These are phyloP conservation scores for Pythium pectinolyticum DNA, from an alignment of 352 stramenopile species.

Conservation along the genomic window DNA sequence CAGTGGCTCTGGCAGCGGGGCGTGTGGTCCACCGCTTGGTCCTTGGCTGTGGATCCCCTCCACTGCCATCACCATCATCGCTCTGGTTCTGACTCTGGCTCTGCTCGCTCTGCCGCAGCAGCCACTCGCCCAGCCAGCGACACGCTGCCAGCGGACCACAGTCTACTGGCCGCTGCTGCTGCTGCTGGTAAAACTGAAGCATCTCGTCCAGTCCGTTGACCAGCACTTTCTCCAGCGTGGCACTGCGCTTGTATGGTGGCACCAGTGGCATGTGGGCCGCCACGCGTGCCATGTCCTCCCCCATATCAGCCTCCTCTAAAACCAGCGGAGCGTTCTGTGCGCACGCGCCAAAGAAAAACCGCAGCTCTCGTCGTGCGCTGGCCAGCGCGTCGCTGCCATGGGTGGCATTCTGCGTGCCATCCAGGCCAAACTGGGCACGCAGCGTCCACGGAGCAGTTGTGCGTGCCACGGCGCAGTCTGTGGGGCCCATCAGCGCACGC, in stretches of 20 bases:
- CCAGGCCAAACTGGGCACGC: slow-evolving; percentile 74
- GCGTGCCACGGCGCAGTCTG: slow-evolving; percentile 56
- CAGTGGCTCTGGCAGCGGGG: neutral
- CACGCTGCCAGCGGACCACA: slow-evolving; percentile 41
- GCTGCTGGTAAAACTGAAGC: slow-evolving; percentile 11
- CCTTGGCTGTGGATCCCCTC: neutral
- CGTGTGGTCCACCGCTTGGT: neutral
- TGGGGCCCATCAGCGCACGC: slow-evolving; percentile 76
- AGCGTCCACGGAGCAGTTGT: slow-evolving; percentile 55
- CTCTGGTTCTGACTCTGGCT: slow-evolving; percentile 5
- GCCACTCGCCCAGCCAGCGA: slow-evolving; percentile 53
- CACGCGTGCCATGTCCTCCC: neutral
- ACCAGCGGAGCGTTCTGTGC: slow-evolving; percentile 5
- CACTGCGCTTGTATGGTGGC: neutral
- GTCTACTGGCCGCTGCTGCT: slow-evolving; percentile 14
- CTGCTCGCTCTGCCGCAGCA: slow-evolving; percentile 30
- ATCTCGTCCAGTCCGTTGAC: slow-evolving; percentile 42
- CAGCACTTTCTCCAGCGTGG: slow-evolving; percentile 39
- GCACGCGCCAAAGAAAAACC: slow-evolving; percentile 69
- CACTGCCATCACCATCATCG: neutral
- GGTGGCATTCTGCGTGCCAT: slow-evolving; percentile 77
- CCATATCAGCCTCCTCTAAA: neutral
- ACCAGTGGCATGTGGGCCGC: neutral
- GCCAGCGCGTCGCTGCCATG: slow-evolving; percentile 69
- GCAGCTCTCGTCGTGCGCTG: slow-evolving; percentile 65